Base-by-base conservation (phyloP, 176 grass and related monocot species). In the Musa acuminata region DNA sequence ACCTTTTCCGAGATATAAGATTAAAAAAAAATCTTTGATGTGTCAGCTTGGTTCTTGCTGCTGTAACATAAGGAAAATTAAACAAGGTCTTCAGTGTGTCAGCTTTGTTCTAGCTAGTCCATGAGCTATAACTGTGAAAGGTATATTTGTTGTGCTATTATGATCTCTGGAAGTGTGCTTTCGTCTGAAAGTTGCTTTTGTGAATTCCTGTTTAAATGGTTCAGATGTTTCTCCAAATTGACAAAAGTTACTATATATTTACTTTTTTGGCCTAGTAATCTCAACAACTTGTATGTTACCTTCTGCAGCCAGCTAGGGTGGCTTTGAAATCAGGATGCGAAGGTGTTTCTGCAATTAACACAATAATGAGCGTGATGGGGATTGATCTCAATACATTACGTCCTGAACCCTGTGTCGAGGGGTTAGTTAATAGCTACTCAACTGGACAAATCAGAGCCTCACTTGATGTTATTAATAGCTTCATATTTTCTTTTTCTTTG, bases 301-400 rank as follows among this genome's bases (percentile, higher is more conserved):
- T 54, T 68, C 51, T 89, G 77, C 80, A 99, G 95, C 95, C 95
- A 64, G 87, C 95, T 71, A 91, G 86, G 80, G 75, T 99, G 66
- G 65, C 90, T 91, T 75, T 99, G 13, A 87, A 91, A 62, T 89
- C 86, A 75, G 91, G 91, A 82, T 94, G 88, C 77, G 95, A 99
- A 84, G 95, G 95, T 51, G 73, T 99, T 68, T 78, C 91, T 76
- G 91, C 90, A 74, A 99, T 99, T 77, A 99, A 99, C 80, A 99
- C 95, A 75, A 99, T 99, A 65, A 89, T 99, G 95, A 99, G 90
- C 66, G 88, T 99, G 23, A 99, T 99, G 95, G 95, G 90, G 52
- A 99, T 99, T 63, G 68, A 99, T 84, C 88, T 94, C 60, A 89
- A 91, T 72, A 99, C 91, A 53, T 74, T 94, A 80, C 90, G 82